Evolutionary conservation across 805 yeast species (phyloP).

Genomic region (Saccharomycopsis synnaedendra): DNA sequence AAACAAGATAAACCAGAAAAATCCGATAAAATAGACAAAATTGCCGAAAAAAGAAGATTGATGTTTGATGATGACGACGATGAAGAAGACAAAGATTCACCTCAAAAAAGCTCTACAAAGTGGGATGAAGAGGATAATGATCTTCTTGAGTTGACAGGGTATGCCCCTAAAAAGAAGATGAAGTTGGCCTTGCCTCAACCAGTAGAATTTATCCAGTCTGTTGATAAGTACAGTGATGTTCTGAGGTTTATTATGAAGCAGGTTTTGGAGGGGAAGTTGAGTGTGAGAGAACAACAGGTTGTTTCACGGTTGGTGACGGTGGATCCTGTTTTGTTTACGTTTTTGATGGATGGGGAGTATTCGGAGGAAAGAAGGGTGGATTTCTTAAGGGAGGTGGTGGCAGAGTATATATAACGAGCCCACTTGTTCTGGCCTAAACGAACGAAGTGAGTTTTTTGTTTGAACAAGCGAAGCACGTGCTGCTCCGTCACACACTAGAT

Average conservation of each 20-base stretch:
- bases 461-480: too few species aligned
- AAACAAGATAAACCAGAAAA: slow-evolving; percentile 4
- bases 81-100: neutral
- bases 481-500: too few species aligned
- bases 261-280: slow-evolving; percentile 6
- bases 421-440: too few species aligned
- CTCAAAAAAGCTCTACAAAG: slow-evolving; percentile 1
- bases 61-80: slow-evolving; percentile 7
- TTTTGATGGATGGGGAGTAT: slow-evolving; percentile 4
- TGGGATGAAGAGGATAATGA: slow-evolving; percentile 12
- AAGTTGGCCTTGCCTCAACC: neutral
- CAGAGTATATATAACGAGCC: neutral
- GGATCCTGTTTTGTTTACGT: slow-evolving; percentile 10
- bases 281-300: slow-evolving; percentile 2
- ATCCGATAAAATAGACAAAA: slow-evolving; percentile 1
- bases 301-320: slow-evolving; percentile 3
- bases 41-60: slow-evolving; percentile 3
- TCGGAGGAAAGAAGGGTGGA: slow-evolving; percentile 2
- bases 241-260: slow-evolving; percentile 5
- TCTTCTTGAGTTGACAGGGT: slow-evolving; percentile 13
- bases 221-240: slow-evolving; percentile 3
- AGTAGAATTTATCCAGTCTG: neutral
- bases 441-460: too few species aligned
- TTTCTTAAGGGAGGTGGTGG: slow-evolving; percentile 3
- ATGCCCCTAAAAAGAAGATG: slow-evolving; percentile 5